Evolutionary conservation across 148 eudicot species (phyloP).

Genomic region (Linanthus parryae): DNA sequence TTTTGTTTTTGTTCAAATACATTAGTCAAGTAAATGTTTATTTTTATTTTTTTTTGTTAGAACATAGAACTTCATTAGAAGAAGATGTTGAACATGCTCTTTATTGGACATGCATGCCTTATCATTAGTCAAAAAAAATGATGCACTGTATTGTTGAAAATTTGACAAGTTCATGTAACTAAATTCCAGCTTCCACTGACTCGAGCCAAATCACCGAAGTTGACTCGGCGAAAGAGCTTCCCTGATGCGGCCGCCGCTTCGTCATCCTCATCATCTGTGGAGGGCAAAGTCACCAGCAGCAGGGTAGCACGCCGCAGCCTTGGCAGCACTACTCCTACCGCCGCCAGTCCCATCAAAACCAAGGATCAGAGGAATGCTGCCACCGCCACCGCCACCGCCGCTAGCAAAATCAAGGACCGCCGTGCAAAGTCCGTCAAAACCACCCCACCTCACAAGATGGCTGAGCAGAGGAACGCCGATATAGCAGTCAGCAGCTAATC

Average conservation of each 20-base stretch:
- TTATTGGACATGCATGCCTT: background rate
- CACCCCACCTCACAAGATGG: conserved; percentile 28
- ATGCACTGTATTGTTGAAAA: background rate
- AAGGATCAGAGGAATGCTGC: conserved; percentile 27
- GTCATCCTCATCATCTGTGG: conserved; percentile 21
- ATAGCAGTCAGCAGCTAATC: conserved; percentile 37
- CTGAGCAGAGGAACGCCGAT: conserved; percentile 34
- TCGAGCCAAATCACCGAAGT: conserved; percentile 83
- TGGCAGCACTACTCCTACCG: conserved; percentile 36
- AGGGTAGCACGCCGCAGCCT: conserved; percentile 58
- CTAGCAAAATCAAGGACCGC: conserved; percentile 24
- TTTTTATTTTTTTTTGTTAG: no score
- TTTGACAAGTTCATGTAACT: conserved; percentile 1
- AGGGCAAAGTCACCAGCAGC: conserved; percentile 32
- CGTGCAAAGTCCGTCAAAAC: conserved; percentile 32
- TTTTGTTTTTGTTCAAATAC: background rate
- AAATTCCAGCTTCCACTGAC: conserved; percentile 50
- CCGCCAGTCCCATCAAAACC: conserved; percentile 33
- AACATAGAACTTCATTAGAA: background rate
- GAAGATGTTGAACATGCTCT: background rate
- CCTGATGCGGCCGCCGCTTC: conserved; percentile 38
- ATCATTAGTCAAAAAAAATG: background rate
- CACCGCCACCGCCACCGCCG: conserved; percentile 6
- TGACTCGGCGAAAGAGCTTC: conserved; percentile 83
- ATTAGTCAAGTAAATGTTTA: background rate